A percentile compares a stretch with the other conserved stretches of the same genome.
These are phyloP conservation scores for Diaporthe sp. DNA, from an alignment of 2,329 filamentous ascomycete genomes.

Conservation along the genomic window DNA sequence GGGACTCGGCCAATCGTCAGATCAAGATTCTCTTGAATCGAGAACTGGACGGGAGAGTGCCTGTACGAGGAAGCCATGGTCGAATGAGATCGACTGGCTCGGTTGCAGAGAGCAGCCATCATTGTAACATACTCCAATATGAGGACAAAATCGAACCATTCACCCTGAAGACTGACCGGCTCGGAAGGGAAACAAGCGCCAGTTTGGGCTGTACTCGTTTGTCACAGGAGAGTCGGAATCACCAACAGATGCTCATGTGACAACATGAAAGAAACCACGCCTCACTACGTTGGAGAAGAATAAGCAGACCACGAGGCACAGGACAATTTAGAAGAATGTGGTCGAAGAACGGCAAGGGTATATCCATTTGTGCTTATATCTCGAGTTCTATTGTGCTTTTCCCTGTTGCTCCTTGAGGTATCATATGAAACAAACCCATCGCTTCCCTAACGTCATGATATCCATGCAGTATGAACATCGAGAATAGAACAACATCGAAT, in stretches of 20 bases:
- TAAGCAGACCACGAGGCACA: not conserved
- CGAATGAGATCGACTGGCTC: not conserved
- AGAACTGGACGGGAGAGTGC: not conserved
- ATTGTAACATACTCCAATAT: constrained; percentile 6
- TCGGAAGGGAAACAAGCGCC: not conserved
- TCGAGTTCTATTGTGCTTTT: constrained; percentile 24
- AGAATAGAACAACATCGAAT: constrained; percentile 28
- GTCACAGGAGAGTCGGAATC: not conserved
- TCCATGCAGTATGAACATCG: constrained; percentile 25
- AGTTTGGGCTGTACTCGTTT: too few relatives aligned
- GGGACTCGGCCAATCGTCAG: not conserved
- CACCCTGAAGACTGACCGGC: not conserved
- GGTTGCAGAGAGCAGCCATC: constrained; percentile 10
- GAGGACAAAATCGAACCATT: not conserved
- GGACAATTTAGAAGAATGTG: too few relatives aligned
- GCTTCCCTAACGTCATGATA: constrained; percentile 33
- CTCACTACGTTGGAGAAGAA: not conserved
- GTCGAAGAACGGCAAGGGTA: constrained; percentile 18
- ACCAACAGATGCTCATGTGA: not conserved
- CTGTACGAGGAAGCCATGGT: not conserved
- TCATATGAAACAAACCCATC: constrained; percentile 39
- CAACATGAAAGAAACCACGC: not conserved
- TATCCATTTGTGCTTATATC: constrained; percentile 33
- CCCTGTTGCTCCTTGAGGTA: constrained; percentile 39
- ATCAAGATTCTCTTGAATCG: too few relatives aligned